These are phyloP conservation scores for Daldinia childiae DNA, from an alignment of 495 filamentous ascomycete genomes.

Conservation along the genomic window DNA sequence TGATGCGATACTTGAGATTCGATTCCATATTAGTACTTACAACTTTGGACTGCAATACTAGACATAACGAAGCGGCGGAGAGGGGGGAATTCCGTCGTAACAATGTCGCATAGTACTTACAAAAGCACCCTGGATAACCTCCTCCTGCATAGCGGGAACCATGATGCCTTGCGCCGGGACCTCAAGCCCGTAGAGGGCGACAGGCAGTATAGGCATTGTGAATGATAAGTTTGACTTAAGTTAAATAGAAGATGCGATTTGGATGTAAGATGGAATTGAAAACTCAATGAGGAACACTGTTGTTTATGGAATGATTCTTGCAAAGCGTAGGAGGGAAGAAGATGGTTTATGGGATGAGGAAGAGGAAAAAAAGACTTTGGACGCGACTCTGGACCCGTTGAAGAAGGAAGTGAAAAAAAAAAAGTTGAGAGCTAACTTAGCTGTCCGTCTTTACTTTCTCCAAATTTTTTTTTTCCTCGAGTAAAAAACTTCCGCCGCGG, in stretches of 20 bases:
- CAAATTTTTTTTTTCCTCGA: conserved; percentile 39
- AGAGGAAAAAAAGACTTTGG: conserved; percentile 35
- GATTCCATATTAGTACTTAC: conserved; percentile 32
- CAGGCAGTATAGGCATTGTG: conserved; percentile 65
- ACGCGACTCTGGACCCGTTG: conserved; percentile 43
- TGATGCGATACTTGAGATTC: conserved; percentile 82
- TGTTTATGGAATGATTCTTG: background rate
- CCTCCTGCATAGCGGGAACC: conserved; percentile 66
- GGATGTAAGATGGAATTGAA: conserved; percentile 2
- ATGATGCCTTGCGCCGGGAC: conserved; percentile 81
- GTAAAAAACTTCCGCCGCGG: conserved; percentile 38
- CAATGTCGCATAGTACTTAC: conserved; percentile 64
- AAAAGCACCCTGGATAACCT: conserved; percentile 61
- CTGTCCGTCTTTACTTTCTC: conserved; percentile 20
- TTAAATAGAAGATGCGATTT: background rate
- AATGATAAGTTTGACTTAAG: conserved; percentile 13
- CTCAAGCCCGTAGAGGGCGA: conserved; percentile 89
- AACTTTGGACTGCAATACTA: conserved; percentile 7
- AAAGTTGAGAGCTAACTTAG: conserved; percentile 30
- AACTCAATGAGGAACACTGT: background rate
- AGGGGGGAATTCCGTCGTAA: conserved; percentile 1
- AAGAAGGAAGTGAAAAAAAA: conserved; percentile 34
- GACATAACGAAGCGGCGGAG: background rate
- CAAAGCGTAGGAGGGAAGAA: conserved; percentile 3
- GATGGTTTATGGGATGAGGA: conserved; percentile 3